A percentile compares a stretch with the other conserved stretches of the same genome.
These are phyloP conservation scores for Stylosanthes scabra DNA, from an alignment of 331 rosid species.

Conservation along the genomic window DNA sequence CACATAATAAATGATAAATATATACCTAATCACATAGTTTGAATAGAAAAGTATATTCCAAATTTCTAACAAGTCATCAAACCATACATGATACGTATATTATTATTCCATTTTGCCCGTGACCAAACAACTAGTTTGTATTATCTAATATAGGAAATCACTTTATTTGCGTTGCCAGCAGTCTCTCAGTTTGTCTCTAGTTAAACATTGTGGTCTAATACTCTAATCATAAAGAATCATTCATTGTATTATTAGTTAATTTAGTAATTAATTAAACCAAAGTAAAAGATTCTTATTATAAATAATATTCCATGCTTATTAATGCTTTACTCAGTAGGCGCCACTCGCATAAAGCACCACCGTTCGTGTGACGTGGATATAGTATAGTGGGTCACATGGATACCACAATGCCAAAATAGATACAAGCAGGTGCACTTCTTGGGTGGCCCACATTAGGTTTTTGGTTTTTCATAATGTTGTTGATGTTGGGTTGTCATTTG, in stretches of 20 bases:
- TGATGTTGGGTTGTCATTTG: background rate
- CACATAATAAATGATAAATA: slow-evolving; percentile 6
- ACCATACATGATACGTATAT: too few species aligned
- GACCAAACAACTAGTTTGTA: slow-evolving; percentile 9
- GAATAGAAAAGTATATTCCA: background rate
- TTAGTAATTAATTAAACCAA: background rate
- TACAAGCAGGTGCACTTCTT: background rate
- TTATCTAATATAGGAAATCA: background rate
- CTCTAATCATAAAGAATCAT: slow-evolving; percentile 7
- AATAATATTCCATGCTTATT: too few species aligned
- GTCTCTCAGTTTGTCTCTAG: slow-evolving; percentile 37
- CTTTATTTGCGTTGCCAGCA: slow-evolving; percentile 21
- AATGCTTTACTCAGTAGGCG: background rate
- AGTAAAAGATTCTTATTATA: slow-evolving; percentile 34
- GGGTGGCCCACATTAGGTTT: background rate
- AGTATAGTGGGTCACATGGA: slow-evolving; percentile 40
- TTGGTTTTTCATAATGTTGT: background rate
- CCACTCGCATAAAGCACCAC: slow-evolving; percentile 18
- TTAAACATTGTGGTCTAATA: slow-evolving; percentile 18
- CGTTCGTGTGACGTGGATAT: slow-evolving; percentile 35
- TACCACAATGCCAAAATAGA: background rate
- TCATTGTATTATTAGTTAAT: background rate
- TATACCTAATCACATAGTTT: background rate
- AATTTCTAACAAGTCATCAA: background rate
- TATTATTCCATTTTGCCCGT: slow-evolving; percentile 39